Conservation (phyloP, 2,329 filamentous ascomycete species). For the Trichoderma breve region DNA sequence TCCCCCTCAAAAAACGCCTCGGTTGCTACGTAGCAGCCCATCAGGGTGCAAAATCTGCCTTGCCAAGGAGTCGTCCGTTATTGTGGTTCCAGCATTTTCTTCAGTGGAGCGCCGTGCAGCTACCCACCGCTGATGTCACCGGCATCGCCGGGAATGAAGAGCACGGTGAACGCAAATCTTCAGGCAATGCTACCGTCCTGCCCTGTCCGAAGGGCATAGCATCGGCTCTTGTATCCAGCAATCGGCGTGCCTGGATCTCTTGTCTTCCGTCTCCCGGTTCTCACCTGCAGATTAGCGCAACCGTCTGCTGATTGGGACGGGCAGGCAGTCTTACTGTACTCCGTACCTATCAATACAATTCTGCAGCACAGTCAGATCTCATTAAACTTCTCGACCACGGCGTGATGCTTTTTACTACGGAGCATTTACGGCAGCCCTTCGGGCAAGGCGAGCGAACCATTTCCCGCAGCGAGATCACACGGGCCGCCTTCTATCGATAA, state of each 20-base stretch:
- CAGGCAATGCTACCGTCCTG: background rate
- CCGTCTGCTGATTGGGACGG: background rate
- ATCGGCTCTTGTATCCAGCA: background rate
- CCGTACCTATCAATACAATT: background rate
- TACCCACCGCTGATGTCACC: conserved; percentile 13
- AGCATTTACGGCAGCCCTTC: background rate
- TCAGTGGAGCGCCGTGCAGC: conserved; percentile 3
- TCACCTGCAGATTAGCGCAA: conserved; percentile 5
- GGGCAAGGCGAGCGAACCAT: background rate
- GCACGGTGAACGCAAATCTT: background rate
- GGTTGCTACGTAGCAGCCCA: conserved; percentile 11
- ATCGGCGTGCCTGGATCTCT: conserved; percentile 2
- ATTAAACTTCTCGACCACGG: background rate
- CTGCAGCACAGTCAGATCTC: conserved; percentile 11
- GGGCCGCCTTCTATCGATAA: background rate
- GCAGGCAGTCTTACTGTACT: background rate
- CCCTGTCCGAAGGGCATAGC: background rate
- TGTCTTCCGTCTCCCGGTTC: background rate
- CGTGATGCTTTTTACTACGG: background rate
- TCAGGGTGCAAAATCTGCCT: conserved; percentile 18
- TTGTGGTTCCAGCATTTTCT: conserved; percentile 6
- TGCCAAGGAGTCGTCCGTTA: conserved; percentile 1
- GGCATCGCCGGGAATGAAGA: conserved; percentile 14
- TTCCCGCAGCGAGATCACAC: conserved; percentile 3
- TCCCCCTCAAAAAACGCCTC: background rate